phyloP scores from a whole-genome alignment of 1,139 yeast genomes.

The Geotrichum australiense region DNA sequence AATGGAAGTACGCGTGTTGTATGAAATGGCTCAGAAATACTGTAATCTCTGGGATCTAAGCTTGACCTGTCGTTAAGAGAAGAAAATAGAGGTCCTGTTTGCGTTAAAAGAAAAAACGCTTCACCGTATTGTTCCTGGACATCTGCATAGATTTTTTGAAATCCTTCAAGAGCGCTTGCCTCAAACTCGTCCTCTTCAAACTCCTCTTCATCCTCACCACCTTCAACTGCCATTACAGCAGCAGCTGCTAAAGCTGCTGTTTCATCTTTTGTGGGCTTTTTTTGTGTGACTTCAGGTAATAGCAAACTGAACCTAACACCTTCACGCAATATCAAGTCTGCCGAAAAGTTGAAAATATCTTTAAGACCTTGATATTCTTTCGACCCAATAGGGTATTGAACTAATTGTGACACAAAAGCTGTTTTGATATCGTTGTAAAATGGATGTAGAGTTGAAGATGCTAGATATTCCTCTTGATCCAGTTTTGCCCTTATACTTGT shows the following conservation, averaged over 20 bases:
- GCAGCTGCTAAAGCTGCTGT: slow-evolving; percentile 3
- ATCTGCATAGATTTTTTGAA: slow-evolving; percentile 55
- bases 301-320: slow-evolving; percentile 44
- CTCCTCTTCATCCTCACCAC: slow-evolving; percentile 18
- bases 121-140: slow-evolving; percentile 60
- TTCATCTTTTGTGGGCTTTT: slow-evolving; percentile 17
- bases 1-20: slow-evolving; percentile 55
- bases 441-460: slow-evolving; percentile 16
- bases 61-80: slow-evolving; percentile 57
- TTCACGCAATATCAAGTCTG: slow-evolving; percentile 70
- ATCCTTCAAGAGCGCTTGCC: slow-evolving; percentile 46
- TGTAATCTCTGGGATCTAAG: slow-evolving; percentile 58
- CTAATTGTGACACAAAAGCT: slow-evolving; percentile 48
- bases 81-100: slow-evolving; percentile 59
- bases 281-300: slow-evolving; percentile 22
- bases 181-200: slow-evolving; percentile 30
- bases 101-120: slow-evolving; percentile 45
- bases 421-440: slow-evolving; percentile 70
- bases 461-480: slow-evolving; percentile 12
- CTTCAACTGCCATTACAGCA: slow-evolving; percentile 16
- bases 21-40: slow-evolving; percentile 52
- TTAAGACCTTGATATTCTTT: slow-evolving; percentile 52
- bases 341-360: slow-evolving; percentile 59
- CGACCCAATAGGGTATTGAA: slow-evolving; percentile 49
- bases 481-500: slow-evolving; percentile 14